A percentile compares a stretch with the other conserved stretches of the same genome.
Conservation (phyloP, 441 rosid species). For the Corymbia citriodora region DNA sequence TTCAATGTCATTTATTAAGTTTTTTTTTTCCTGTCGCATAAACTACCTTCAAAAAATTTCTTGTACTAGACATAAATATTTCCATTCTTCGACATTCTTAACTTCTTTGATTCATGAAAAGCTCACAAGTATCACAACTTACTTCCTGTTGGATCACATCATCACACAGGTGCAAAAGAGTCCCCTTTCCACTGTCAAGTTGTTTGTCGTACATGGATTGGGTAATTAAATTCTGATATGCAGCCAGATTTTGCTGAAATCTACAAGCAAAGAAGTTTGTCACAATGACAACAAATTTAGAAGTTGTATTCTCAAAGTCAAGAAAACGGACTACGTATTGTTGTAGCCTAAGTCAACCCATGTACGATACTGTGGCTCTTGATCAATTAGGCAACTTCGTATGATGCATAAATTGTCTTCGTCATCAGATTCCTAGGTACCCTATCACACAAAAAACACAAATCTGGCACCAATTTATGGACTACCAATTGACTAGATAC, state of each 20-base stretch:
- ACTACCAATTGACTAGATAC: not conserved
- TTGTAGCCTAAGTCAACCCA: not conserved
- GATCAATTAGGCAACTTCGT: not conserved
- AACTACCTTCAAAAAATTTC: not conserved
- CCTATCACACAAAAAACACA: not conserved
- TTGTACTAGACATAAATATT: not conserved
- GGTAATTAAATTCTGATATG: slow-evolving; percentile 85
- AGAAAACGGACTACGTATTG: not conserved
- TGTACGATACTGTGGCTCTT: not conserved
- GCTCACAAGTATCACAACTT: slow-evolving; percentile 3
- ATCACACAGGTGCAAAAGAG: slow-evolving; percentile 80
- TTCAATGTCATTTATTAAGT: not conserved
- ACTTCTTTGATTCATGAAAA: not conserved
- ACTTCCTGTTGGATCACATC: slow-evolving; percentile 86
- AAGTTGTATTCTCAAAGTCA: not conserved
- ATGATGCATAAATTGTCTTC: not conserved
- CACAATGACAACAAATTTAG: not conserved
- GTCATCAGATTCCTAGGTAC: not conserved
- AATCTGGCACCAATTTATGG: not conserved
- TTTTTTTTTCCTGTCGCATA: not conserved
- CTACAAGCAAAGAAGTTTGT: slow-evolving; percentile 24
- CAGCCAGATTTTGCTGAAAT: slow-evolving; percentile 75
- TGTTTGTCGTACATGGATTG: slow-evolving; percentile 88
- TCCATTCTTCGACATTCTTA: not conserved
- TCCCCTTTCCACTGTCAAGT: slow-evolving; percentile 74